Conservation (phyloP, 495 filamentous ascomycete genomes). For the Glutinoglossum americanum region DNA sequence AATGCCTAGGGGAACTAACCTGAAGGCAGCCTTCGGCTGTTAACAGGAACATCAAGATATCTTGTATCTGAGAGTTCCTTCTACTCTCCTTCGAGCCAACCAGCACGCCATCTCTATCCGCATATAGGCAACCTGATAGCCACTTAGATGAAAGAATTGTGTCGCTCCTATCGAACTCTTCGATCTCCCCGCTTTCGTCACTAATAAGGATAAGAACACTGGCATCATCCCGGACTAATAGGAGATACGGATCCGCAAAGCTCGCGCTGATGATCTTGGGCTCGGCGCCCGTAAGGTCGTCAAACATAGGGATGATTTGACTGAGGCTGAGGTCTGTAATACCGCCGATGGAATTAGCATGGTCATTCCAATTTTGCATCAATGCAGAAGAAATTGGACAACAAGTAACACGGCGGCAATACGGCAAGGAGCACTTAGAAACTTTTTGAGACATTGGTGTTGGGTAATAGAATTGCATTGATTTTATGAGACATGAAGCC, state of each 20-base stretch:
- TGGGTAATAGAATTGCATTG: conserved; percentile 4
- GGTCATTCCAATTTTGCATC: neutral
- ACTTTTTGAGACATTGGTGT: neutral
- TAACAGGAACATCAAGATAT: conserved; percentile 51
- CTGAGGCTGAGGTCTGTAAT: conserved; percentile 51
- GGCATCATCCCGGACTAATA: conserved; percentile 63
- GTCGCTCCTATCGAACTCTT: conserved; percentile 47
- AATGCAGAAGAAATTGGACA: neutral
- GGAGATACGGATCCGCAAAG: conserved; percentile 71
- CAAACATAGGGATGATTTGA: conserved; percentile 76
- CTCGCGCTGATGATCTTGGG: conserved; percentile 58
- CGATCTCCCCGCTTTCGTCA: conserved; percentile 62
- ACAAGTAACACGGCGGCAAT: neutral
- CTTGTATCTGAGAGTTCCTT: conserved; percentile 18
- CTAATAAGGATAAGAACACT: conserved; percentile 54
- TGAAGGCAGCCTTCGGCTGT: conserved; percentile 47
- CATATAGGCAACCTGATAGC: conserved; percentile 61
- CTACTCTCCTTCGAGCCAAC: conserved; percentile 17
- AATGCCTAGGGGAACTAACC: conserved; percentile 26
- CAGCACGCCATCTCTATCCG: conserved; percentile 38
- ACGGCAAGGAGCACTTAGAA: neutral
- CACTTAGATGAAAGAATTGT: conserved; percentile 39
- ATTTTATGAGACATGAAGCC: conserved; percentile 3
- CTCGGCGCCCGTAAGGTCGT: conserved; percentile 61
- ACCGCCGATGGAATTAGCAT: conserved; percentile 8